Conservation (phyloP, 306 rosid species). For the Quercus dentata region DNA sequence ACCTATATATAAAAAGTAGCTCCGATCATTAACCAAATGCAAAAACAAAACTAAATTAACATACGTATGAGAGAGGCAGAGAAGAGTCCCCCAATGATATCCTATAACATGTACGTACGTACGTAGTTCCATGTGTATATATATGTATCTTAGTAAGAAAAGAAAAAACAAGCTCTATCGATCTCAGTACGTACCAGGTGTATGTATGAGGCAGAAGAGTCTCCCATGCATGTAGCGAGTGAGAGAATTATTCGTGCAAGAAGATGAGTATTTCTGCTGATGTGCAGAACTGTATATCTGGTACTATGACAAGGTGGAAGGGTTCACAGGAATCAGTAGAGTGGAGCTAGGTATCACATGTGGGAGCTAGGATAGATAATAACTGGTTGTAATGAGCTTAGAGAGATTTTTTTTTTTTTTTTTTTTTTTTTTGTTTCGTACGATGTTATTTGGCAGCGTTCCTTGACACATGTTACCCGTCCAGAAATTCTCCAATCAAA, state of each 20-base stretch:
- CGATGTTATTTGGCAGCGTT: slow-evolving; percentile 25
- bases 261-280: background rate
- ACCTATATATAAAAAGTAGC: slow-evolving; percentile 42
- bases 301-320: slow-evolving; percentile 4
- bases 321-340: background rate
- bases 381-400: slow-evolving; percentile 86
- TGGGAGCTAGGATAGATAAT: slow-evolving; percentile 66
- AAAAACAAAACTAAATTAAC: background rate
- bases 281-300: background rate
- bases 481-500: slow-evolving; percentile 19
- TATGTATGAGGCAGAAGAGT: slow-evolving; percentile 74
- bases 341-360: slow-evolving; percentile 68
- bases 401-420: slow-evolving; percentile 36
- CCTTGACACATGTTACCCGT: slow-evolving; percentile 64
- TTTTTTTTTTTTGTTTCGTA: slow-evolving; percentile 40
- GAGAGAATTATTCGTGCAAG: background rate
- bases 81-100: background rate
- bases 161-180: background rate
- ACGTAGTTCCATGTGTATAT: too few species aligned
- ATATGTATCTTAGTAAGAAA: too few species aligned
- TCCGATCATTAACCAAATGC: background rate
- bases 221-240: slow-evolving; percentile 64
- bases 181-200: slow-evolving; percentile 55
- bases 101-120: background rate
- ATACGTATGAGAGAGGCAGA: too few species aligned